Evolutionary conservation across 331 rosid genomes (phyloP).

Genomic region (Erythrophleum ivorense): DNA sequence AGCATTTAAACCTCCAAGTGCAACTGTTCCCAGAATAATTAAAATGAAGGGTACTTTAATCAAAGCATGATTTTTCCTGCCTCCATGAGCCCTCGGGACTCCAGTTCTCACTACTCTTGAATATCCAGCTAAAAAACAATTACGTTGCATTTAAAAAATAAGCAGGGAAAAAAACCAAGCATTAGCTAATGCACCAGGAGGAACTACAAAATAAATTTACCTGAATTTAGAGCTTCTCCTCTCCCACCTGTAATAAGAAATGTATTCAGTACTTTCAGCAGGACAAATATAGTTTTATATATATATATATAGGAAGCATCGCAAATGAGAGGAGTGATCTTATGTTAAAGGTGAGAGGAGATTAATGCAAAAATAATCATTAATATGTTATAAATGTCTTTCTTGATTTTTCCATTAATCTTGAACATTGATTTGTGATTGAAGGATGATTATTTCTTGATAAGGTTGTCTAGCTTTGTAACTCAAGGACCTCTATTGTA

Average conservation of each 20-base stretch:
- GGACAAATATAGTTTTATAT: neutral
- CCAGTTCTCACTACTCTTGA: constrained; percentile 70
- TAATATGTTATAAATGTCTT: neutral
- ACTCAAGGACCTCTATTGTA: constrained; percentile 48
- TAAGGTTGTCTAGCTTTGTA: constrained; percentile 54
- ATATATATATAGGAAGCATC: neutral
- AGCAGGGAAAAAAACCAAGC: constrained; percentile 7
- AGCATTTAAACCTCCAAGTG: constrained; percentile 72
- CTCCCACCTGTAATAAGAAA: constrained; percentile 54
- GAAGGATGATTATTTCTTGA: neutral
- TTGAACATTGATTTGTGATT: neutral
- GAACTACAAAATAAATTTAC: constrained; percentile 44
- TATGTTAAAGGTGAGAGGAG: neutral
- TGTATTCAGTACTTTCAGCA: constrained; percentile 34
- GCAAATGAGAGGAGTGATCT: neutral
- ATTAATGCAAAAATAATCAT: neutral
- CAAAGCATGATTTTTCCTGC: constrained; percentile 57
- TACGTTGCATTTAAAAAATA: constrained; percentile 4
- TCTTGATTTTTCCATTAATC: neutral
- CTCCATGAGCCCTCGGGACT: constrained; percentile 66
- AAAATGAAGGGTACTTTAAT: constrained; percentile 66
- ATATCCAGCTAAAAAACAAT: constrained; percentile 52
- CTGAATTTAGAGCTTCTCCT: constrained; percentile 51
- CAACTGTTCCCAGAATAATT: constrained; percentile 66
- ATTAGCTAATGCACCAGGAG: neutral